Base-by-base conservation (phyloP, 2,329 filamentous ascomycete genomes). In the Neofusicoccum umdonicola region DNA sequence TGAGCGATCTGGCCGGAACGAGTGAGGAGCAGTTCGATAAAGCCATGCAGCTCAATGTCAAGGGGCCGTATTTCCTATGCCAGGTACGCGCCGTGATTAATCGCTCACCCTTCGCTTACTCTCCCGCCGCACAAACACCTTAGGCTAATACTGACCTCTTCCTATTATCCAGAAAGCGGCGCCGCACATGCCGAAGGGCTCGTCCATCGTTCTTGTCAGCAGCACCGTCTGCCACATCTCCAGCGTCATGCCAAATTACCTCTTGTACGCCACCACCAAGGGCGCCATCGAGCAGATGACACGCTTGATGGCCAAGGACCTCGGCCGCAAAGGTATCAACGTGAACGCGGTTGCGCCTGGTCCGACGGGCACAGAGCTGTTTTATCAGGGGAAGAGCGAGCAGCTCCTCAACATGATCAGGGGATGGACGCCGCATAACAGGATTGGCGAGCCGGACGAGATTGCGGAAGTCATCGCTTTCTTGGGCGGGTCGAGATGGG, bases 261-360 rank as follows among this genome's bases (percentile, higher is more conserved):
- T 60, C 6, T 42, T 60, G 41, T 60, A 60, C 42, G 78, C 78
- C 9, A 76, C 81, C 0, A 85, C 82, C 48, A 88, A 88, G 70
- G 86, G 84, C 54, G 84, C 85, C 8, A 80, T 88, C 45, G 85
- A 88, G 72, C 84, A 87, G 72, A 82, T 88, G 76, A 81, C 81
- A 0, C 80, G 84, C 11, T 74, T 82, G 2, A 72, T 87, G 66
- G 79, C 82, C 50, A 87, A 86, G 72, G 85, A 87, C 61, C 79
- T 87, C 22, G 84, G 79, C 1, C 68, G 74, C 9, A 82, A 80
- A 68, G 81, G 81, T 2, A 84, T 87, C 71, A 73, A 69, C 12
- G 83, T 85, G 12, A 86, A 86, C 68, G 76, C 76, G 9, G 72
- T 85, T 15, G 80, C 83, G 0, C 84, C 84, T 0, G 84, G 83